Conservation (phyloP, 306 rosid species). For the Cicer yamashitae region DNA sequence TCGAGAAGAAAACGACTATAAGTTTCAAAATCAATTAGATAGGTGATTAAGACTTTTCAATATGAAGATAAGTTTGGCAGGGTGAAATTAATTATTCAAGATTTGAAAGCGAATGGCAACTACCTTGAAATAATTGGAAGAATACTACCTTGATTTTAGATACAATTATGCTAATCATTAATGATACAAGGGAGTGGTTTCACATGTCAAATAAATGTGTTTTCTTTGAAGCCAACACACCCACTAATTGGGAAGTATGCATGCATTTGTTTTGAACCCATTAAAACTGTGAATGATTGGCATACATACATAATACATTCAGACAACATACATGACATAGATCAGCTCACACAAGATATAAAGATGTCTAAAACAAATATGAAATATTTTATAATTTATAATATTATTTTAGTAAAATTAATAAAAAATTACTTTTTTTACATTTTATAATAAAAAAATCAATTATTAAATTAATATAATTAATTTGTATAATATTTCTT, state of each 20-base stretch:
- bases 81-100: conserved; percentile 40
- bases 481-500: too few relatives aligned
- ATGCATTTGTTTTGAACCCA: conserved; percentile 40
- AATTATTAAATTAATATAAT: too few relatives aligned
- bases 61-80: conserved; percentile 45
- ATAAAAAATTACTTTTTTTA: too few relatives aligned
- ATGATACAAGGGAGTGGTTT: conserved; percentile 41
- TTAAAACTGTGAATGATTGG: too few relatives aligned
- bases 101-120: conserved; percentile 44
- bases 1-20: conserved; percentile 31
- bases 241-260: conserved; percentile 32
- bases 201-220: conserved; percentile 41
- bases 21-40: conserved; percentile 47
- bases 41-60: conserved; percentile 41
- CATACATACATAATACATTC: too few relatives aligned
- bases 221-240: conserved; percentile 36
- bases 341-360: too few relatives aligned
- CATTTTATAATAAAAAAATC: too few relatives aligned
- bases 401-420: too few relatives aligned
- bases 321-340: too few relatives aligned
- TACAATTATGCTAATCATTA: conserved; percentile 44
- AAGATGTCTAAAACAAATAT: too few relatives aligned
- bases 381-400: too few relatives aligned
- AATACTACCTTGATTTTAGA: conserved; percentile 20
- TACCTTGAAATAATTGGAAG: conserved; percentile 45